Conservation (phyloP, 176 grass and related monocot species). For the Tuctoria greenei region DNA sequence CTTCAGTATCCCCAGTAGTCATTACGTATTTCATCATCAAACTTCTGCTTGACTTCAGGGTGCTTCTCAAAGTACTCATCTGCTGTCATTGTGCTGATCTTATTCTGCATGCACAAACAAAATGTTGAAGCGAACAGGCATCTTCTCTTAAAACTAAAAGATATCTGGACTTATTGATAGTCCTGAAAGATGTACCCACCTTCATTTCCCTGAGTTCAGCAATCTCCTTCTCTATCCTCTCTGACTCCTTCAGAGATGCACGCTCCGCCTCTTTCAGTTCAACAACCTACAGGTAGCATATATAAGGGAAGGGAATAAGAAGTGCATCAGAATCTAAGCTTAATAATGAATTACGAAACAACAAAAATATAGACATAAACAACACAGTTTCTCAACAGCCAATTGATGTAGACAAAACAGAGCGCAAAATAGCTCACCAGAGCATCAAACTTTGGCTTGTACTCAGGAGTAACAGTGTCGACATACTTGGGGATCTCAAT, state of each 20-base stretch:
- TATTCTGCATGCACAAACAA: conserved; percentile 58
- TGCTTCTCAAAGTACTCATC: conserved; percentile 79
- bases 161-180: not conserved
- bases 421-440: conserved; percentile 45
- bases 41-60: conserved; percentile 72
- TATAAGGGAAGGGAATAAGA: not conserved
- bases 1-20: conserved; percentile 90
- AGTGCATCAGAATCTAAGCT: not conserved
- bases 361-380: conserved; percentile 1
- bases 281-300: conserved; percentile 41
- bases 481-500: conserved; percentile 89
- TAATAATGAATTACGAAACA: not conserved
- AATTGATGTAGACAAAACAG: conserved; percentile 37
- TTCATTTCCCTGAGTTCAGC: conserved; percentile 74
- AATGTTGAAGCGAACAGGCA: conserved; percentile 6
- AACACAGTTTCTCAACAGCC: conserved; percentile 25
- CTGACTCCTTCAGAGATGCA: conserved; percentile 61
- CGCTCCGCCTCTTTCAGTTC: conserved; percentile 83
- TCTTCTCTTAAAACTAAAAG: not conserved
- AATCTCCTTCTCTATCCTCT: conserved; percentile 83
- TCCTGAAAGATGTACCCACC: conserved; percentile 29
- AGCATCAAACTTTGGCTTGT: conserved; percentile 86
- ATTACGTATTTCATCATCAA: conserved; percentile 88
- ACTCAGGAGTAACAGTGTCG: conserved; percentile 85
- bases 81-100: conserved; percentile 85